Percentiles rank a stretch among this genome's conserved stretches.
These are phyloP conservation scores for Yamadazyma scolyti DNA, from an alignment of 805 yeast species.

Conservation along the genomic window DNA sequence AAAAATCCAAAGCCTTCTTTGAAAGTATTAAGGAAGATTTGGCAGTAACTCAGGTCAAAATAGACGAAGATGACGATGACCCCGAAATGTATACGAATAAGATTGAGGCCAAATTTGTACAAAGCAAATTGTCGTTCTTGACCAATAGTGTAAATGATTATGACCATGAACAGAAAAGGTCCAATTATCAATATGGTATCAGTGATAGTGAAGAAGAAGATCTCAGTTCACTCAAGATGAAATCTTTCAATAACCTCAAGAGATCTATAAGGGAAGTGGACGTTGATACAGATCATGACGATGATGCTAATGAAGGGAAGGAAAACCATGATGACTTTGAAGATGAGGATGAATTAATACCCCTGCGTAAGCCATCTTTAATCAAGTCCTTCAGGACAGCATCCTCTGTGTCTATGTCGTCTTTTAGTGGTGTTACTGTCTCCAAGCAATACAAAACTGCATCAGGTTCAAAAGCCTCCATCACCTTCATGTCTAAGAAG, in stretches of 20 bases:
- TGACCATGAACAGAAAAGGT: slow-evolving; percentile 24
- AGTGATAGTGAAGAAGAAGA: slow-evolving; percentile 41
- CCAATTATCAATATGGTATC: slow-evolving; percentile 32
- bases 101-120: slow-evolving; percentile 55
- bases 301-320: too few relatives aligned
- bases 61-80: slow-evolving; percentile 21
- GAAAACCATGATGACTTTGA: slow-evolving; percentile 13
- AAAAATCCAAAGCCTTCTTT: slow-evolving; percentile 64
- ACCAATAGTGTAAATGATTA: slow-evolving; percentile 30
- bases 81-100: slow-evolving; percentile 23
- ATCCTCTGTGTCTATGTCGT: slow-evolving; percentile 35
- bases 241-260: slow-evolving; percentile 24
- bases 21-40: slow-evolving; percentile 28
- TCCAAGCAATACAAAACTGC: slow-evolving; percentile 53
- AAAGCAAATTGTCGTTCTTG: slow-evolving; percentile 53
- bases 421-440: slow-evolving; percentile 49
- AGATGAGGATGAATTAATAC: slow-evolving; percentile 31
- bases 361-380: slow-evolving; percentile 44
- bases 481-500: slow-evolving; percentile 48
- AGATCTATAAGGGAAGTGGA: slow-evolving; percentile 17
- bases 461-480: slow-evolving; percentile 53
- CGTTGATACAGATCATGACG: slow-evolving; percentile 18
- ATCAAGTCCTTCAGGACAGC: slow-evolving; percentile 44
- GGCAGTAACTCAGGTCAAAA: slow-evolving; percentile 13
- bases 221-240: slow-evolving; percentile 42